These are phyloP conservation scores for Canna indica DNA, from an alignment of 176 grass and related monocot genomes.

Conservation along the genomic window DNA sequence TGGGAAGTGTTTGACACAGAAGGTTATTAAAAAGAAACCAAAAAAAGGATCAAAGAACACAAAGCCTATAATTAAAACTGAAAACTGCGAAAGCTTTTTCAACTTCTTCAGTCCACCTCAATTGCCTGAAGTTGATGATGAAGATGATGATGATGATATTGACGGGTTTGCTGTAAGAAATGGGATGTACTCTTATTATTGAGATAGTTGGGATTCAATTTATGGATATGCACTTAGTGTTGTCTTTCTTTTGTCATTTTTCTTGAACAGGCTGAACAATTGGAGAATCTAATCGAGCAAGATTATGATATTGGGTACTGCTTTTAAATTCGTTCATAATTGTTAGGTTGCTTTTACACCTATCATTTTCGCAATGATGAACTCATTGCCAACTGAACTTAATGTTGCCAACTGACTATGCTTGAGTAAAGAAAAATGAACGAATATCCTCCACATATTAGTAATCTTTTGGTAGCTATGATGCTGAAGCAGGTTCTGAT, in stretches of 20 bases:
- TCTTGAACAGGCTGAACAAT: constrained; percentile 60
- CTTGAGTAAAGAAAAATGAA: too few relatives aligned
- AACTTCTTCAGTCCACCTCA: constrained; percentile 98
- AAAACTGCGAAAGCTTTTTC: constrained; percentile 92
- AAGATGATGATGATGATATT: constrained; percentile 92
- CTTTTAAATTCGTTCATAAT: not conserved
- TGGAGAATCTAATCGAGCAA: constrained; percentile 94
- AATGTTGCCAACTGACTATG: too few relatives aligned
- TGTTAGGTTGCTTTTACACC: not conserved
- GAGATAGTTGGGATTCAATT: not conserved
- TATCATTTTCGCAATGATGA: not conserved
- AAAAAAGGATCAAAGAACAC: constrained; percentile 86
- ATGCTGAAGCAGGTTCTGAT: not conserved
- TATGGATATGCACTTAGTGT: not conserved
- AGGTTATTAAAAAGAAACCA: constrained; percentile 88
- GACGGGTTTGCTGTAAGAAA: constrained; percentile 68
- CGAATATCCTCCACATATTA: not conserved
- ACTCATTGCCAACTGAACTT: not conserved
- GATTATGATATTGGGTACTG: constrained; percentile 93
- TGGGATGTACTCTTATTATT: constrained; percentile 1
- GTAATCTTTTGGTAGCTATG: constrained; percentile 2
- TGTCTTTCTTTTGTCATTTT: constrained; percentile 7
- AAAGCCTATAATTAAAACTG: constrained; percentile 82
- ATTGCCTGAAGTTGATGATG: constrained; percentile 82
- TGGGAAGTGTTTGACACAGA: constrained; percentile 85